phyloP scores from a whole-genome alignment of 78 protist genomes.

The Bigelowiella natans region DNA sequence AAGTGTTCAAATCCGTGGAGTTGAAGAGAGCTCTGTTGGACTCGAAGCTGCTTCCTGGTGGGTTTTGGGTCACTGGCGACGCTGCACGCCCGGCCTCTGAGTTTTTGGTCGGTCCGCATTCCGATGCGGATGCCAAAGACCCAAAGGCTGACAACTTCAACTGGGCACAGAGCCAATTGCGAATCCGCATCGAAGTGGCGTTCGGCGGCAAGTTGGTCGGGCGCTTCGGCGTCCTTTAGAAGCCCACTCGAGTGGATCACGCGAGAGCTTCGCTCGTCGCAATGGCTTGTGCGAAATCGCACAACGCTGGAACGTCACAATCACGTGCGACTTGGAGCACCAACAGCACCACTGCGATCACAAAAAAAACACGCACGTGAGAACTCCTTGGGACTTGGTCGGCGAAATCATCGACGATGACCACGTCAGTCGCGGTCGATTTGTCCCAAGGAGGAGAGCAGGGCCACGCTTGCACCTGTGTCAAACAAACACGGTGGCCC shows the following conservation, averaged over 20 bases:
- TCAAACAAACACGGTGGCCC: not conserved
- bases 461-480: not conserved
- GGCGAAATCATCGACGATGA: no score
- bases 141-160: not conserved
- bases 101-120: not conserved
- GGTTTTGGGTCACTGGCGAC: not conserved
- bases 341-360: not conserved
- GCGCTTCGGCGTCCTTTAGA: not conserved
- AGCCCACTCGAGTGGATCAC: not conserved
- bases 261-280: not conserved
- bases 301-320: not conserved
- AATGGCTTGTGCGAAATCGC: not conserved
- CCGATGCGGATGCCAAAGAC: not conserved
- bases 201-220: not conserved
- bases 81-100: not conserved
- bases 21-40: not conserved
- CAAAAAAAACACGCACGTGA: not conserved
- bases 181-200: not conserved
- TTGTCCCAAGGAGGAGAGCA: not conserved
- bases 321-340: not conserved
- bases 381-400: not conserved
- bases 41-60: not conserved
- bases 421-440: not conserved
- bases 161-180: not conserved
- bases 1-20: not conserved